Percentiles rank a stretch among this genome's conserved stretches.
phyloP scores from a whole-genome alignment of 768 basidiomycete genomes.

The Leccinum obscurum region DNA sequence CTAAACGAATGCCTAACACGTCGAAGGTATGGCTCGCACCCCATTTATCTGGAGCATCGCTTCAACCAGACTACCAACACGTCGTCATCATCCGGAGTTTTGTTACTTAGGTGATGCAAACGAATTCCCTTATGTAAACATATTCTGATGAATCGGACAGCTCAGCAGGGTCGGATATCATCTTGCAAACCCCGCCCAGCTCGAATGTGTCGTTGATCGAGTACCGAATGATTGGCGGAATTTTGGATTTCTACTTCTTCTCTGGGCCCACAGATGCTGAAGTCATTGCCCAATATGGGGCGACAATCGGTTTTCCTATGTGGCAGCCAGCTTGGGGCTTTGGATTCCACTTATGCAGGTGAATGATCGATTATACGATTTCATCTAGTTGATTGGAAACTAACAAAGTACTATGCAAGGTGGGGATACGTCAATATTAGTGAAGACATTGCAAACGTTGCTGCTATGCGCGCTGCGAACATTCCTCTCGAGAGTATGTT shows the following conservation, averaged over 20 bases:
- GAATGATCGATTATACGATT: conserved; percentile 1
- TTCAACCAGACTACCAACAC: conserved; percentile 49
- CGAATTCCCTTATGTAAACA: neutral
- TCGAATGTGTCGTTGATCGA: conserved; percentile 63
- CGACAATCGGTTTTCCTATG: conserved; percentile 63
- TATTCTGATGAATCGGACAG: conserved; percentile 33
- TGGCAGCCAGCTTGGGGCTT: conserved; percentile 78
- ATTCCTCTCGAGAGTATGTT: conserved; percentile 71
- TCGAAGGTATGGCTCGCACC: conserved; percentile 66
- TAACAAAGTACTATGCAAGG: conserved; percentile 3
- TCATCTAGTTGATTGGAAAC: neutral
- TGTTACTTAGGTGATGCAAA: conserved; percentile 57
- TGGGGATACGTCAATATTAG: conserved; percentile 55
- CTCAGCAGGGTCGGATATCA: conserved; percentile 70
- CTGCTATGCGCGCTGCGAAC: conserved; percentile 61
- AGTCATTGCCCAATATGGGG: conserved; percentile 72
- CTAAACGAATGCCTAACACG: neutral
- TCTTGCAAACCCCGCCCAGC: conserved; percentile 58
- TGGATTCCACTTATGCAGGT: conserved; percentile 76
- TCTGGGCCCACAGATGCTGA: conserved; percentile 50
- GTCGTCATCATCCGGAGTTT: conserved; percentile 73
- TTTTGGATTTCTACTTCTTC: conserved; percentile 78
- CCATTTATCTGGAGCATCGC: conserved; percentile 73
- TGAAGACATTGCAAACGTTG: conserved; percentile 56
- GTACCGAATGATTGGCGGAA: conserved; percentile 74